Evolutionary conservation across 306 rosid species (phyloP), one percentile per base, ranked within the genome.

Genomic region (Arachis hypogaea): DNA sequence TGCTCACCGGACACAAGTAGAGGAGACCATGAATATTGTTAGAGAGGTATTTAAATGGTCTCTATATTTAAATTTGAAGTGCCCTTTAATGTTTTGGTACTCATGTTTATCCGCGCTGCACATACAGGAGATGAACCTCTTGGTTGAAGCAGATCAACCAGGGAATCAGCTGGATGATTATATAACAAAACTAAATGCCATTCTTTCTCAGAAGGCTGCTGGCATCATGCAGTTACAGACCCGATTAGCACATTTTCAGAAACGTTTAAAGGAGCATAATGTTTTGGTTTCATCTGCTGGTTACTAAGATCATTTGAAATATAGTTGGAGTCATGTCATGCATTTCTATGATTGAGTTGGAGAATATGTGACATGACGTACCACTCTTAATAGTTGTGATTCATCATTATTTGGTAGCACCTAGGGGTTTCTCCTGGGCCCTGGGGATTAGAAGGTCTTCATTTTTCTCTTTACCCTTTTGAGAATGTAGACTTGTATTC

Each of bases 1-100:
- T 81, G 99, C 99, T 77, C 99, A 95, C 81, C 86, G 99, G 63
- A 95, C 87, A 66, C 99, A 92, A 83, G 99, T 95, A 22, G 99
- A 95, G 85, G 99, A 95, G 66, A 92, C 99, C 5, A 92, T 95
- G 99, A 95, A 82, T 85, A 92, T 92, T 79, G 98, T 95, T 73
- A 88, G 75, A 77, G 96, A 92, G 99, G 99, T 95, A 90, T 45
- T 66, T 60, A 47, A 57, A 84, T 40, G 69, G 50, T 51, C 69
- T 61, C 40, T 69, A 12, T 36, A 65, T 14, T 6, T 65, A 43
- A 52, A 38, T 33, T 8, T 66, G 69, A 43, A 41, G 58, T 14
- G 18, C 63, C 60, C 60, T 7, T 62, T 9, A n/a, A 1, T 9
- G 55, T 71, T 76, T 12, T 47, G n/a, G 41, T 38, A 45, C 70